phyloP scores from a whole-genome alignment of 2,329 filamentous ascomycete genomes.

The Herpotrichia juniperi region DNA sequence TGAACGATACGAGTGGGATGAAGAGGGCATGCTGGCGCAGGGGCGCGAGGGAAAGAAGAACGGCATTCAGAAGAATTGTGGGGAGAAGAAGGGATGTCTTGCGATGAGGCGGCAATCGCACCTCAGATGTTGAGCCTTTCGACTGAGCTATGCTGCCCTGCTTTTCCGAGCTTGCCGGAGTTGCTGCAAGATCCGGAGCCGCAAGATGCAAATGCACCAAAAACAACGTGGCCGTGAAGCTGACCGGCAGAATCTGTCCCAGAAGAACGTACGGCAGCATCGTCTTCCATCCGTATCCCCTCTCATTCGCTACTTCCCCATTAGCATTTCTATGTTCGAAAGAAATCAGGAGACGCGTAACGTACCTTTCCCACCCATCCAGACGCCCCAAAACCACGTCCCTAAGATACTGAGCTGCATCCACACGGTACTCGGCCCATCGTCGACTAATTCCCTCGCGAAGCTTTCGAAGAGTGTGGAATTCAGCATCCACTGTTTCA shows the following conservation, averaged over 20 bases:
- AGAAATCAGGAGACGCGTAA: not conserved
- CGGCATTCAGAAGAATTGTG: conserved; percentile 32
- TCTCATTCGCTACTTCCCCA: conserved; percentile 18
- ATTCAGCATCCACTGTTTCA: conserved; percentile 36
- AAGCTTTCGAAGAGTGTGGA: conserved; percentile 35
- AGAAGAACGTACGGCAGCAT: conserved; percentile 33
- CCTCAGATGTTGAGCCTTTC: not conserved
- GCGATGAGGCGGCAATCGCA: not conserved
- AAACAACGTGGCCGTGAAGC: conserved; percentile 33
- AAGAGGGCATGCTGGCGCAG: conserved; percentile 23
- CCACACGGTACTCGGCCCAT: conserved; percentile 29
- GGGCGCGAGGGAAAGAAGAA: conserved; percentile 28
- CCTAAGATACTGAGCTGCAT: conserved; percentile 30
- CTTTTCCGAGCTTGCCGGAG: conserved; percentile 10
- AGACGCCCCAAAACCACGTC: conserved; percentile 40
- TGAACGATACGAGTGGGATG: conserved; percentile 21
- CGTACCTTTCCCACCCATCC: conserved; percentile 33
- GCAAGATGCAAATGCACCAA: conserved; percentile 32
- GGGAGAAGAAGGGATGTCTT: conserved; percentile 26
- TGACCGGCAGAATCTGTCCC: conserved; percentile 35
- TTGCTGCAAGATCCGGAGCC: conserved; percentile 12
- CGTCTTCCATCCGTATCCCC: conserved; percentile 8
- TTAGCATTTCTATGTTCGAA: not conserved
- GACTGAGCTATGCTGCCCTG: too few relatives aligned
- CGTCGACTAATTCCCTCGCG: conserved; percentile 32